Percentiles rank a stretch among this genome's conserved stretches.
phyloP scores from a whole-genome alignment of 2,329 filamentous ascomycete species.

The Ophiostoma perfectum region DNA sequence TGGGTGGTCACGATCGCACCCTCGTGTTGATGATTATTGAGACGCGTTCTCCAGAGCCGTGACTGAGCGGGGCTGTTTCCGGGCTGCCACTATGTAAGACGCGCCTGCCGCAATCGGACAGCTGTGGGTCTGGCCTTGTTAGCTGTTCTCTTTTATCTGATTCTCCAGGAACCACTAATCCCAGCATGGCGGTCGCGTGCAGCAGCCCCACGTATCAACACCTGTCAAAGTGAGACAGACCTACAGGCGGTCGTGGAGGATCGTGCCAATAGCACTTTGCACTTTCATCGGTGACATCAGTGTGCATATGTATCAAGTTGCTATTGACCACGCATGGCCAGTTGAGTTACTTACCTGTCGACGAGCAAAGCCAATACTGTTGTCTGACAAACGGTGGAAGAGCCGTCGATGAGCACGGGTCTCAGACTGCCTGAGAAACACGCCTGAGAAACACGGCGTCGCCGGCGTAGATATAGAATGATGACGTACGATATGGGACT shows the following conservation, averaged over 20 bases:
- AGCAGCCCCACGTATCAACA: background rate
- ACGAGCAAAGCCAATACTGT: background rate
- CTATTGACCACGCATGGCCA: background rate
- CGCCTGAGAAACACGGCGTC: too few species aligned
- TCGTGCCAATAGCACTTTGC: conserved; percentile 1
- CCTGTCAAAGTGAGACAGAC: conserved; percentile 4
- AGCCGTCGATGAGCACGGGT: too few species aligned
- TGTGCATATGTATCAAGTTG: background rate
- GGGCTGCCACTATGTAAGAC: background rate
- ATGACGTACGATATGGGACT: too few species aligned
- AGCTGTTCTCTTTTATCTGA: background rate
- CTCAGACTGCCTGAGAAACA: too few species aligned
- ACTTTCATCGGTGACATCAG: background rate
- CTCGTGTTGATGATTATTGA: background rate
- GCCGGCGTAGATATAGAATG: too few species aligned
- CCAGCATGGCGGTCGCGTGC: conserved; percentile 1
- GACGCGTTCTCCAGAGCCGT: conserved; percentile 11
- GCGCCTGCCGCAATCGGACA: conserved; percentile 13
- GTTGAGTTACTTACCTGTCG: background rate
- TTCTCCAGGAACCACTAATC: background rate
- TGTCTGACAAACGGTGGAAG: too few species aligned
- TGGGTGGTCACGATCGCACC: background rate
- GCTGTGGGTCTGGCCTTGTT: too few species aligned
- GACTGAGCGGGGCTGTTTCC: conserved; percentile 7
- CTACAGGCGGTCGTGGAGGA: background rate